Conservation (phyloP, 139 green algal genomes). For the Choricystis sp. region DNA sequence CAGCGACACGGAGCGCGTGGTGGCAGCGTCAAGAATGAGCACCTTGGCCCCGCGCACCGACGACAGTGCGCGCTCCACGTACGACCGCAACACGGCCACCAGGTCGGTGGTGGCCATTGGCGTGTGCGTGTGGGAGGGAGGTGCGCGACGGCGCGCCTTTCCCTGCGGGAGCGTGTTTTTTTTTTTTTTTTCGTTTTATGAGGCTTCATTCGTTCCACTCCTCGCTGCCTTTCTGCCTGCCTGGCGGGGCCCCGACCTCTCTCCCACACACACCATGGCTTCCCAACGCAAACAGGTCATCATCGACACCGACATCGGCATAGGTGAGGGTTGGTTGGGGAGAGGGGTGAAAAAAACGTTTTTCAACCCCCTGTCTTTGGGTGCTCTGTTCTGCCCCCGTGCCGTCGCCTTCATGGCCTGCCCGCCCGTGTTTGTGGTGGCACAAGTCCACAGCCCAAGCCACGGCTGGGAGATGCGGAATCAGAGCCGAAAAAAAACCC, state of each 20-base stretch:
- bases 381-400: too few species aligned
- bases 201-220: neutral
- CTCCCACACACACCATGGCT: too few species aligned
- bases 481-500: neutral
- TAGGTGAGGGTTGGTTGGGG: too few species aligned
- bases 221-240: too few species aligned
- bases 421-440: too few species aligned
- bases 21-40: constrained; percentile 82
- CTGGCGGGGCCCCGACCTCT: too few species aligned
- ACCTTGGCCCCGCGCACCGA: constrained; percentile 74
- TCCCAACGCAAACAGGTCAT: too few species aligned
- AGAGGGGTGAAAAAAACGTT: too few species aligned
- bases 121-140: neutral
- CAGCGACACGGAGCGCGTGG: constrained; percentile 51
- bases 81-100: constrained; percentile 27
- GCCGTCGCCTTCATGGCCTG: too few species aligned
- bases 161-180: neutral
- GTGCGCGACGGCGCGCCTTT: neutral
- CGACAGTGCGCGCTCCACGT: constrained; percentile 35
- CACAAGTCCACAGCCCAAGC: too few species aligned
- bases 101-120: constrained; percentile 41
- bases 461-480: neutral
- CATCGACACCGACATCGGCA: too few species aligned
- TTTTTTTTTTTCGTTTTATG: neutral
- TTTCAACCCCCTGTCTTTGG: too few species aligned